Conservation (phyloP, 2,329 filamentous ascomycete genomes). For the Ophiostoma novo-ulmi region DNA sequence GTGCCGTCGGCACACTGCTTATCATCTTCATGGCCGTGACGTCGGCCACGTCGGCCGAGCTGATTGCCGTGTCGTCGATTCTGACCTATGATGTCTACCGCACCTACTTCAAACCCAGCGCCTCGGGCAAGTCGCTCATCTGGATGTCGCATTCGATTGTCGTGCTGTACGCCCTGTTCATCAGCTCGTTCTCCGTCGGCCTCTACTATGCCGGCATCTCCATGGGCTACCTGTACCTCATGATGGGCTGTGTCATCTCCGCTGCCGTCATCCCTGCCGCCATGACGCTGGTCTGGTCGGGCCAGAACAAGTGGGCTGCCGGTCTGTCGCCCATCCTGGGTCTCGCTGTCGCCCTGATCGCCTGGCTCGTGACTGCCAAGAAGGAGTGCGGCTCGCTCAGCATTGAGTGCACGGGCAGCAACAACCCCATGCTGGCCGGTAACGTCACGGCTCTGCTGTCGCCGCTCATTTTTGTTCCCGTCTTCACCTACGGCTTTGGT, state of each 20-base stretch:
- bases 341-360: conserved; percentile 61
- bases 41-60: conserved; percentile 72
- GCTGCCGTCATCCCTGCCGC: conserved; percentile 78
- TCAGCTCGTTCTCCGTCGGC: conserved; percentile 73
- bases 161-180: conserved; percentile 64
- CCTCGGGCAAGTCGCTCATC: conserved; percentile 70
- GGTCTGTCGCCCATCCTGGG: conserved; percentile 65
- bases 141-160: conserved; percentile 74
- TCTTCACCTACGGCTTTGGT: conserved; percentile 68
- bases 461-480: conserved; percentile 66
- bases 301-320: conserved; percentile 72
- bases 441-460: conserved; percentile 79
- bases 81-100: conserved; percentile 86
- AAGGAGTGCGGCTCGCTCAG: conserved; percentile 63
- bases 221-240: conserved; percentile 70
- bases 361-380: conserved; percentile 73
- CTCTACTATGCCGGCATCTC: conserved; percentile 69
- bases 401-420: conserved; percentile 73
- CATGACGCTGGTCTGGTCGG: conserved; percentile 72
- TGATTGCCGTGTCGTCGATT: conserved; percentile 84
- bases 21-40: conserved; percentile 91
- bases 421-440: conserved; percentile 81
- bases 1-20: conserved; percentile 70
- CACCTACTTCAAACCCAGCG: conserved; percentile 74
- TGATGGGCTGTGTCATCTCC: conserved; percentile 90